phyloP scores from a whole-genome alignment of 768 basidiomycete genomes.

The Hericium rajendrae region DNA sequence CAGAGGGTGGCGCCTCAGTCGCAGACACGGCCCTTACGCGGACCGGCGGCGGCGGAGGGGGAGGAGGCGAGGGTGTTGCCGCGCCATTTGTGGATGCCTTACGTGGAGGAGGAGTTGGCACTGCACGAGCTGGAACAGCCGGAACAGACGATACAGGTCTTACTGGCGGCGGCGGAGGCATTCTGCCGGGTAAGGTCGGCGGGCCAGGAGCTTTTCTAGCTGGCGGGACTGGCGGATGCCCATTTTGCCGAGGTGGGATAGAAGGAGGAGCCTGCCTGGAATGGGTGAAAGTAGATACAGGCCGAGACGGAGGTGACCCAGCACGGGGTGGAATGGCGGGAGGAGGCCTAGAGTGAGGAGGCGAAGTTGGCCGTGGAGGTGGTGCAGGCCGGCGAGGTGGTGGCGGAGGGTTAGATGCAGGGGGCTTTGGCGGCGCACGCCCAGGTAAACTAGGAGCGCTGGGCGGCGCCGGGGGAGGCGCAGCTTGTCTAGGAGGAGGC shows the following conservation, averaged over 20 bases:
- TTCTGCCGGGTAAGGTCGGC: conserved; percentile 3
- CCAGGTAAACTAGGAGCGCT: conserved; percentile 14
- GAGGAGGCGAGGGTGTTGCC: background rate
- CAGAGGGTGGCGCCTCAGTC: background rate
- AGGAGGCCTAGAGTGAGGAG: conserved; percentile 16
- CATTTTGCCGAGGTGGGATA: conserved; percentile 7
- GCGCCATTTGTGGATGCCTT: background rate
- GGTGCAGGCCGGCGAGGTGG: conserved; percentile 16
- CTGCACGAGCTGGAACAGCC: conserved; percentile 3
- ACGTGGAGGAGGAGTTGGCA: conserved; percentile 5
- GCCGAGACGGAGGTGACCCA: conserved; percentile 15
- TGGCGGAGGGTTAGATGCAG: conserved; percentile 27
- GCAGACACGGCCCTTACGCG: conserved; percentile 16
- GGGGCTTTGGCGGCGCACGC: conserved; percentile 20
- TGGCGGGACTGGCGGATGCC: conserved; percentile 5
- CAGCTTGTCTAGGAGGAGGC: conserved; percentile 10
- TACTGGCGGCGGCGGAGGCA: conserved; percentile 11
- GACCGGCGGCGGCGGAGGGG: conserved; percentile 19
- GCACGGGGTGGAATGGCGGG: conserved; percentile 16
- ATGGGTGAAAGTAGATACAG: conserved; percentile 3
- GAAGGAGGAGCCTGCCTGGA: conserved; percentile 6
- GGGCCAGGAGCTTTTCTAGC: conserved; percentile 9
- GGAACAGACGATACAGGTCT: conserved; percentile 11
- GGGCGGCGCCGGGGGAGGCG: conserved; percentile 13
- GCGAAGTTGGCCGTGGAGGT: conserved; percentile 26